Percentiles rank a stretch among this genome's conserved stretches.
Conservation (phyloP, 345 rosid genomes). For the Ceriops tagal region DNA sequence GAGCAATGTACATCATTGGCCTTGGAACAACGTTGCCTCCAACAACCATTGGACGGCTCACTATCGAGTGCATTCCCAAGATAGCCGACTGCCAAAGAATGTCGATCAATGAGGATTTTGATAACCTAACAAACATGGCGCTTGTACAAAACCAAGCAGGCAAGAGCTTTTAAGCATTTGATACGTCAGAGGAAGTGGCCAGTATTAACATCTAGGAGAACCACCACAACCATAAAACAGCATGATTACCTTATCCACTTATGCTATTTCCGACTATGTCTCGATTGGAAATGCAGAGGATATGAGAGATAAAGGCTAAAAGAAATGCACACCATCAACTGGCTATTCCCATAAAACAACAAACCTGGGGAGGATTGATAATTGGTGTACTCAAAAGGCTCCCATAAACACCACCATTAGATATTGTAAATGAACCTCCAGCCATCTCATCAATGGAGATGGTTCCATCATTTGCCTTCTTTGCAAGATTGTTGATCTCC, state of each 20-base stretch:
- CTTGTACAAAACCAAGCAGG: not conserved
- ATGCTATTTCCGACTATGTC: not conserved
- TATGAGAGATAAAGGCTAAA: not conserved
- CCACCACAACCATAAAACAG: too few relatives aligned
- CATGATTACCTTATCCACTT: too few relatives aligned
- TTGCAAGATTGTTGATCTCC: constrained; percentile 81
- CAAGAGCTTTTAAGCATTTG: too few relatives aligned
- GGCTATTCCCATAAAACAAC: not conserved
- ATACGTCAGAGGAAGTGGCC: not conserved
- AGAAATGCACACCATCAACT: not conserved
- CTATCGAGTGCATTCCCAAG: constrained; percentile 80
- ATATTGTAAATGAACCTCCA: constrained; percentile 89
- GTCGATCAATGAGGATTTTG: not conserved
- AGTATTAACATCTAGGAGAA: too few relatives aligned
- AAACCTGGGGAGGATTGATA: constrained; percentile 97
- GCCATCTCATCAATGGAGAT: constrained; percentile 99
- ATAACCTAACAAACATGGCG: not conserved
- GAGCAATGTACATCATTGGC: constrained; percentile 86
- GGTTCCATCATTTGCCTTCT: constrained; percentile 85
- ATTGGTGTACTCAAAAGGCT: constrained; percentile 98
- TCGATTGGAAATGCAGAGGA: not conserved
- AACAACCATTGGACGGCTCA: constrained; percentile 77
- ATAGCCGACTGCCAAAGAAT: constrained; percentile 60
- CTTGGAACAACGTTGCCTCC: constrained; percentile 55
- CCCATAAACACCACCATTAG: constrained; percentile 88